phyloP scores from a whole-genome alignment of 192 early-diverging fungal genomes.

The Spizellomyces punctatus region DNA sequence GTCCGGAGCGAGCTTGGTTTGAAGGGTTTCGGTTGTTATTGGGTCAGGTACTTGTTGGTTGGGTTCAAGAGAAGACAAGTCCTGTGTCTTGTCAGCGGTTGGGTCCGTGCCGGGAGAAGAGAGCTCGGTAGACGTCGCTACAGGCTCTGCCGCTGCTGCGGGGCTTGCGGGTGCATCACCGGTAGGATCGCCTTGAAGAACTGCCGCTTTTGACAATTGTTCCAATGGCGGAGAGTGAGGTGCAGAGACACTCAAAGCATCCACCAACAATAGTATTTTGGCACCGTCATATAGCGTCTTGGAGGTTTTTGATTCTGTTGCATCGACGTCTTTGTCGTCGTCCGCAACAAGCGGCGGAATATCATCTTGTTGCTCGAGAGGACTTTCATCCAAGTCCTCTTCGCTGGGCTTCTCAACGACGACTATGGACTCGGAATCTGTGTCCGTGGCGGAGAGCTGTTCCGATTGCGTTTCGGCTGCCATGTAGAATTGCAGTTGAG shows the following conservation, averaged over 20 bases:
- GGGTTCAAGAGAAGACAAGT: too few relatives aligned
- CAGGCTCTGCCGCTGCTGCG: neutral
- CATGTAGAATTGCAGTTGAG: too few relatives aligned
- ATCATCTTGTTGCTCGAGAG: neutral
- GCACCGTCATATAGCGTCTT: neutral
- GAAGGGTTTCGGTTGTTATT: neutral
- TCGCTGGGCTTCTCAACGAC: neutral
- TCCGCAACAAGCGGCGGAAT: neutral
- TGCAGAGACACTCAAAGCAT: neutral
- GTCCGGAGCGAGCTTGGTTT: neutral
- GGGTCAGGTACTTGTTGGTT: neutral
- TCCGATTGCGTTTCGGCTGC: too few relatives aligned
- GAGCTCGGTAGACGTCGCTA: neutral
- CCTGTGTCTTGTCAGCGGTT: neutral
- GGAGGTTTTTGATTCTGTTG: neutral
- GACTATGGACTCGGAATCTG: slow-evolving; percentile 4
- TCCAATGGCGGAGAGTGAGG: neutral
- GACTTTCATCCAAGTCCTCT: neutral
- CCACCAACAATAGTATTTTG: neutral
- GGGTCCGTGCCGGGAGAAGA: neutral
- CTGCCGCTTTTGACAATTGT: neutral
- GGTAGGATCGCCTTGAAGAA: neutral
- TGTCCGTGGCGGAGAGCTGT: neutral
- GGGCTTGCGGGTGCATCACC: neutral
- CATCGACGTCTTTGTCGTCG: neutral